phyloP scores from a whole-genome alignment of 1,284 basidiomycete species.

The Ustilago cynodontis region DNA sequence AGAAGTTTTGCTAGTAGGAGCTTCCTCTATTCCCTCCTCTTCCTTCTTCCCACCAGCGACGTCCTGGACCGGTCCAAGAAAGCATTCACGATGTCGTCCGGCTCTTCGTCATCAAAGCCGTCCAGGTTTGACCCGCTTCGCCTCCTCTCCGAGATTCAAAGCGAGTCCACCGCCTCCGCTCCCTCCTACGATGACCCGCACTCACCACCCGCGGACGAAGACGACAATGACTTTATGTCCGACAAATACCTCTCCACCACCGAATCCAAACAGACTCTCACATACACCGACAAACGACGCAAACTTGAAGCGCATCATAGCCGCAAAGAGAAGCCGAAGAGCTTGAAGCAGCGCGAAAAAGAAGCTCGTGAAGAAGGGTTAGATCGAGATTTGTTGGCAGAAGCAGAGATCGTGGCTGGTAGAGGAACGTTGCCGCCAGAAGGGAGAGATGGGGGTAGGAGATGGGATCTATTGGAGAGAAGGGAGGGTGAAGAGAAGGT shows the following conservation, averaged over 20 bases:
- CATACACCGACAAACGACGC: constrained; percentile 35
- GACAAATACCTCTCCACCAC: constrained; percentile 32
- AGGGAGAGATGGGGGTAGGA: constrained; percentile 16
- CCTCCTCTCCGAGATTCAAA: constrained; percentile 33
- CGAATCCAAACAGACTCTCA: constrained; percentile 26
- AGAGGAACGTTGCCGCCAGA: constrained; percentile 35
- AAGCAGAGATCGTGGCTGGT: constrained; percentile 51
- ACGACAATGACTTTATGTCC: constrained; percentile 52
- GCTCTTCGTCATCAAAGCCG: background rate
- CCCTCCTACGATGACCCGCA: background rate
- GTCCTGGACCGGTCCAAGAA: background rate
- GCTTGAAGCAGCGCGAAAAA: constrained; percentile 27
- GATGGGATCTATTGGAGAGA: constrained; percentile 30
- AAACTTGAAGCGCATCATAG: constrained; percentile 27
- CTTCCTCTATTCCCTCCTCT: no score
- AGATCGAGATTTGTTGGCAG: constrained; percentile 43
- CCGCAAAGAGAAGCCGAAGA: constrained; percentile 2
- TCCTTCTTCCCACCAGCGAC: background rate
- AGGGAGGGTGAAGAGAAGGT: background rate
- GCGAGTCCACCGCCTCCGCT: background rate
- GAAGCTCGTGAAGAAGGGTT: constrained; percentile 39
- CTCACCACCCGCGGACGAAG: constrained; percentile 11
- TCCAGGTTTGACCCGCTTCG: constrained; percentile 19
- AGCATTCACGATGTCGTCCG: background rate
- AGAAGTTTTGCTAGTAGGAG: no score